Base-by-base conservation (phyloP, 257 asterid genomes). In the Nicotiana undulata region DNA sequence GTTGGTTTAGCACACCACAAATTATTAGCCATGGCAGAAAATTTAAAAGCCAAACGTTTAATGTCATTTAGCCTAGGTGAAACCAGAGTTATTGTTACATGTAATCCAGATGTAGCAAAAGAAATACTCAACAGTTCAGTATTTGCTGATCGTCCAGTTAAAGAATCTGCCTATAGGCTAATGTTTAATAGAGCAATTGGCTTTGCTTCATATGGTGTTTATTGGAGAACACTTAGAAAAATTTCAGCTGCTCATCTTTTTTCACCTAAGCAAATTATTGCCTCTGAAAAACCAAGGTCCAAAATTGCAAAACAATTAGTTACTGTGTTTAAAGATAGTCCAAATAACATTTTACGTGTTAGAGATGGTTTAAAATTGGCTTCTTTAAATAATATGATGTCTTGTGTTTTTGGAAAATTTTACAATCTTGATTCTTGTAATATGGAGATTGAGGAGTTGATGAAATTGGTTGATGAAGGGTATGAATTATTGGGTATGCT, bases 171-270 rank as follows among this genome's bases (percentile, higher is more conserved):
- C 2, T 92, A 93, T 85, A 63, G 77, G 63, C 84, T 93, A 52
- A 91, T 93, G 97, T 93, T 93, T 88, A 91, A 81, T 84, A 63
- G 97, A 74, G 92, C 98, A 29, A 91, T 93, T 67, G 98, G 98
- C 11, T 93, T 93, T 82, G 98, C 98, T 1, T 90, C 98, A 0
- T 92, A 93, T 67, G 98, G 97, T 3, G 89, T 79, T 4, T 91
- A 93, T 85, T 93, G 98, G 98, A 80, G 90, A 63, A 81, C 93
- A 37, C 92, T 93, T 2, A 44, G 98, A 51, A 90, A 86, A 51
- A 88, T 93, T 66, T 88, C 95, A 0, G 83, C 92, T 49, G 85
- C 89, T 0, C 97, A 93, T 40, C 91, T 93, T 5, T 93, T 93
- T 81, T 91, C 86, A 66, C 97, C 98, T 0, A 89, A 85, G 24